phyloP scores from a whole-genome alignment of 1,139 yeast species.

The Suzukiozyma palmioleophila region DNA sequence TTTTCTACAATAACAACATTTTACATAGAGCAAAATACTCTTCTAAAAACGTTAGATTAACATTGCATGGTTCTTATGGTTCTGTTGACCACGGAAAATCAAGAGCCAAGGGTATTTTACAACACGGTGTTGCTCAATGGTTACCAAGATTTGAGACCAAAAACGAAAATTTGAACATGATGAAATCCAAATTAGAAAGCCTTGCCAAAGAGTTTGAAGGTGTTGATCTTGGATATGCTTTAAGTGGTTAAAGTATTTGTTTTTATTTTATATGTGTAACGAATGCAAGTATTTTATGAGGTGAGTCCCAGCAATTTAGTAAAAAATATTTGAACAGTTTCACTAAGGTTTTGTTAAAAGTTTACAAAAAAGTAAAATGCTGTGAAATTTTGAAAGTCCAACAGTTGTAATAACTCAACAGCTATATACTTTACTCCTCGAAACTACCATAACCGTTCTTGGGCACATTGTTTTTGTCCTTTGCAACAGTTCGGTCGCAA shows the following conservation, averaged over 20 bases:
- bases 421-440: no score
- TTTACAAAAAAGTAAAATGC: no score
- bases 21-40: slow-evolving; percentile 49
- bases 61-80: slow-evolving; percentile 54
- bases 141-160: slow-evolving; percentile 37
- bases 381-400: no score
- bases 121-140: slow-evolving; percentile 55
- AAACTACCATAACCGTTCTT: no score
- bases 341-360: no score
- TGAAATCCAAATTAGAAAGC: slow-evolving; percentile 31
- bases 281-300: slow-evolving; percentile 4
- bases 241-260: slow-evolving; percentile 29
- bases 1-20: slow-evolving; percentile 51
- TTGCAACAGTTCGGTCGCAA: no score
- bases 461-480: no score
- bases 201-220: slow-evolving; percentile 39
- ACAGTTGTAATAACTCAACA: no score
- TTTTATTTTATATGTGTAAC: no score
- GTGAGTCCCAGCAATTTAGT: no score
- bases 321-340: no score
- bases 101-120: slow-evolving; percentile 50
- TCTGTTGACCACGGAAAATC: slow-evolving; percentile 39
- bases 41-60: slow-evolving; percentile 38
- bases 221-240: slow-evolving; percentile 39
- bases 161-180: slow-evolving; percentile 28